Base-by-base conservation (phyloP, 352 stramenopile genomes). In the Phytopythium kandeliae region DNA sequence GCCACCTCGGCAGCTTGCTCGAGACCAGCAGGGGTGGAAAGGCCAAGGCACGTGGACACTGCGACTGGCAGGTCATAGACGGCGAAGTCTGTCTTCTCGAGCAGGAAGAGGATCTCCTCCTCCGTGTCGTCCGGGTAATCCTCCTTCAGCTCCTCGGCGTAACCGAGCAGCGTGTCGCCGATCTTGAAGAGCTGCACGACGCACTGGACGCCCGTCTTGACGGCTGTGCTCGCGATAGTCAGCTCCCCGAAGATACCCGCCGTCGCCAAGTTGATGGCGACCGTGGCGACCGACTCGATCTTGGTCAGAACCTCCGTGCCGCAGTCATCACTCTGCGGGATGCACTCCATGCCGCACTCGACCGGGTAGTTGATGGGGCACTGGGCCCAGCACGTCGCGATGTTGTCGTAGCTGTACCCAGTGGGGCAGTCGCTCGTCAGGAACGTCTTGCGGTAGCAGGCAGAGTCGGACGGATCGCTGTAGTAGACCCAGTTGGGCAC, bases 361-460 rank as follows among this genome's bases (percentile, higher is more conserved):
- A 92, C 72, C 0, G 81, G 81, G 63, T 87, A 92, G 26, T 85
- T 59, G 10, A 89, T 54, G 0, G 81, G 81, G 34, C 81, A 92
- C 51, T 88, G 62, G 0, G 78, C 67, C 79, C 77, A 91, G 55
- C 79, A 91, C 2, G 55, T 68, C 17, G 62, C 62, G 26, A 74
- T 48, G 3, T 78, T 78, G 24, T 88, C 77, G 43, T 55, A 61
- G 36, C 68, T 52, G 59, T 83, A 87, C 3, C 72, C 71, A 5
- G 51, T 44, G 1, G 70, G 58, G 49, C 75, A 86, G 1, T 51
- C 57, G 11, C 58, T 71, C 34, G 37, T 53, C n/a, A 60, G 49
- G 51, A 71, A 55, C 2, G 62, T 74, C 54, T 80, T 78, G 19
- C 75, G 70, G 52, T 85, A 86, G 45, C 75, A 84, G 6, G 69